phyloP scores from a whole-genome alignment of 1,284 basidiomycete genomes.

The Caloboletus inedulis region DNA sequence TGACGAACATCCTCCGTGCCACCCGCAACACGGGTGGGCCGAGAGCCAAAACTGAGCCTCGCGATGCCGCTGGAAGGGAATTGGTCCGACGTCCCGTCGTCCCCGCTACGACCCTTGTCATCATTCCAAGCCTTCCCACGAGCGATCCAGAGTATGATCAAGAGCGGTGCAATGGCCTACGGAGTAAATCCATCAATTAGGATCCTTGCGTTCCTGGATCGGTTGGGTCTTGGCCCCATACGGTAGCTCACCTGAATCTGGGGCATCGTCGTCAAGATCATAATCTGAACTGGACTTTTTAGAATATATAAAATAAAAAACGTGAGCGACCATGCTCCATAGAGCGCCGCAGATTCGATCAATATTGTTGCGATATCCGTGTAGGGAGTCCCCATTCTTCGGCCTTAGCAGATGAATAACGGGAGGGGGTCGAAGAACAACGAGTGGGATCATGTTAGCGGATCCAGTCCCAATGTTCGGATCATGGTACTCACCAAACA shows the following conservation, averaged over 20 bases:
- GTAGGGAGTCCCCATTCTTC: slow-evolving; percentile 24
- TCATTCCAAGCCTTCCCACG: slow-evolving; percentile 23
- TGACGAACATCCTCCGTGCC: too few relatives aligned
- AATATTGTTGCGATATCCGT: slow-evolving; percentile 21
- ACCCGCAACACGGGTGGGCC: background rate
- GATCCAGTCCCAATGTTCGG: background rate
- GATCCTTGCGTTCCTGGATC: background rate
- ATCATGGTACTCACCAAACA: slow-evolving; percentile 28
- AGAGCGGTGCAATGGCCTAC: slow-evolving; percentile 27
- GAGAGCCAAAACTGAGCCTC: slow-evolving; percentile 12
- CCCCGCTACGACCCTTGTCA: background rate
- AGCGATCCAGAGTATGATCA: slow-evolving; percentile 28
- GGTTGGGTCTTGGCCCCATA: background rate
- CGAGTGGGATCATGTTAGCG: slow-evolving; percentile 1
- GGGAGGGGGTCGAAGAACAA: background rate
- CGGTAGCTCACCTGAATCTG: slow-evolving; percentile 29
- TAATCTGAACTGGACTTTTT: slow-evolving; percentile 21
- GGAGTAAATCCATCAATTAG: background rate
- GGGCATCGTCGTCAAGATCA: slow-evolving; percentile 29
- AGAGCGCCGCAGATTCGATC: slow-evolving; percentile 31
- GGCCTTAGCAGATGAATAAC: slow-evolving; percentile 9
- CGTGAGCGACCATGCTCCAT: slow-evolving; percentile 27
- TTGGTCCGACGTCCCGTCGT: background rate
- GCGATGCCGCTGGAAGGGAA: background rate
- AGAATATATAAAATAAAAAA: slow-evolving; percentile 27